phyloP scores from a whole-genome alignment of 2,329 filamentous ascomycete species.

The Parastagonospora avenae region DNA sequence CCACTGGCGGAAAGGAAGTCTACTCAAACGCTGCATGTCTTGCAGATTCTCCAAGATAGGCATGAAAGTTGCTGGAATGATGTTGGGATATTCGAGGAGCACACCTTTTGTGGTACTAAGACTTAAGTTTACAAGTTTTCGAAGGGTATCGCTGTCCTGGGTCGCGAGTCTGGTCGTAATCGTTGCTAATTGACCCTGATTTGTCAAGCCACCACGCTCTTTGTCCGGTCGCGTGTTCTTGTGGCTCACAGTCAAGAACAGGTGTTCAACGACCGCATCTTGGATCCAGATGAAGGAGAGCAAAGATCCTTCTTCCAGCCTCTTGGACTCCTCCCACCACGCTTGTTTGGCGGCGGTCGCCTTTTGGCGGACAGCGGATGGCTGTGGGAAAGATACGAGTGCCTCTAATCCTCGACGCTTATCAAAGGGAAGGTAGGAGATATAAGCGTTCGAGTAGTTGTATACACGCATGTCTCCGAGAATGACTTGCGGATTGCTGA shows the following conservation, averaged over 20 bases:
- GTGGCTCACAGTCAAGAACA: conserved; percentile 31
- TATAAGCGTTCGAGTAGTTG: conserved; percentile 21
- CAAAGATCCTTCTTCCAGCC: conserved; percentile 30
- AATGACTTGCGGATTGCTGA: conserved; percentile 11
- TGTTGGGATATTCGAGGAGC: conserved; percentile 33
- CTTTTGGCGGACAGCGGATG: conserved; percentile 13
- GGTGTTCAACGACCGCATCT: conserved; percentile 19
- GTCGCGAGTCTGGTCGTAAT: conserved; percentile 15
- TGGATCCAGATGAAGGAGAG: conserved; percentile 32
- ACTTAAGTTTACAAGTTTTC: conserved; percentile 15
- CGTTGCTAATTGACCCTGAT: conserved; percentile 17
- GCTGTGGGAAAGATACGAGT: conserved; percentile 30
- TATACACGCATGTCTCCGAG: conserved; percentile 27
- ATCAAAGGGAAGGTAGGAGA: conserved; percentile 24
- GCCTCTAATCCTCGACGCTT: conserved; percentile 24
- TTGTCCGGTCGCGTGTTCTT: conserved; percentile 13
- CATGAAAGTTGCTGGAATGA: conserved; percentile 38
- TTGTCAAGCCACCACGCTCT: conserved; percentile 8
- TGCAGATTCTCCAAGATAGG: conserved; percentile 34
- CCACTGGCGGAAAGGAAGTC: conserved; percentile 34
- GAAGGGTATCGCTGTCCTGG: conserved; percentile 16
- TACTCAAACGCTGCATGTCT: conserved; percentile 26
- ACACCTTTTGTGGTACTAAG: conserved; percentile 15
- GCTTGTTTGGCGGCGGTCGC: conserved; percentile 7
- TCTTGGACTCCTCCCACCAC: conserved; percentile 39